Evolutionary conservation across 768 basidiomycete species (phyloP).

Genomic region (Mycena chlorophos): DNA sequence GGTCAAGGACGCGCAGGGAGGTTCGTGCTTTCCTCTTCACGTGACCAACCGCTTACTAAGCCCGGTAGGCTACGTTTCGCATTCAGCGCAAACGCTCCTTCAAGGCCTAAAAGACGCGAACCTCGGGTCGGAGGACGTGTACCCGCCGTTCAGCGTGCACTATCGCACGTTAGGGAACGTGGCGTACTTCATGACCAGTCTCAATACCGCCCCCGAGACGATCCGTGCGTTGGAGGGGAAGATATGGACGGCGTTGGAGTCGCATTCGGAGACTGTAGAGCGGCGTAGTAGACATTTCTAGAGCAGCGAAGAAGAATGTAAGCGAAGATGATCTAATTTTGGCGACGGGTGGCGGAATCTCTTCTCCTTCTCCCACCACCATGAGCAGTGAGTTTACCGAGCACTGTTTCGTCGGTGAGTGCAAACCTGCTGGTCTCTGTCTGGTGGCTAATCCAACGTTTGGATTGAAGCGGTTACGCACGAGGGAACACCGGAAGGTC

Average conservation of each 20-base stretch:
- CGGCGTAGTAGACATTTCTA: not conserved
- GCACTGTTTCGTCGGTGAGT: conserved; percentile 27
- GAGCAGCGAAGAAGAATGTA: not conserved
- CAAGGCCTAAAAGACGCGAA: conserved; percentile 44
- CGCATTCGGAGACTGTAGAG: not conserved
- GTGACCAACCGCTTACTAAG: not conserved
- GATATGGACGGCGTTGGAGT: conserved; percentile 45
- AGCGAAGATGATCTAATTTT: not conserved
- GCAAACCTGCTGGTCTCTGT: not conserved
- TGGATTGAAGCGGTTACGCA: conserved; percentile 26
- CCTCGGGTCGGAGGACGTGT: conserved; percentile 25
- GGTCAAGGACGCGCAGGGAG: conserved; percentile 54
- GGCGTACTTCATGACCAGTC: conserved; percentile 89
- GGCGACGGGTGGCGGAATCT: not conserved
- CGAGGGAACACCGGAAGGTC: conserved; percentile 25
- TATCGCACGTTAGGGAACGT: conserved; percentile 88
- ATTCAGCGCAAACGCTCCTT: conserved; percentile 65
- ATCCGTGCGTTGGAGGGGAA: conserved; percentile 63
- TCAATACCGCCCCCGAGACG: conserved; percentile 62
- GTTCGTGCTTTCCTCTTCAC: conserved; percentile 37
- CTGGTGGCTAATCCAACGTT: no score
- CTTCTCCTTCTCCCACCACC: not conserved
- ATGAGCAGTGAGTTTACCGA: conserved; percentile 32
- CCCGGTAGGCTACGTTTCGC: conserved; percentile 53
- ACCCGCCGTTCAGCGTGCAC: conserved; percentile 67